A percentile compares a stretch with the other conserved stretches of the same genome.
Conservation (phyloP, 108 stramenopile genomes). For the Nannochloropsis gaditana region DNA sequence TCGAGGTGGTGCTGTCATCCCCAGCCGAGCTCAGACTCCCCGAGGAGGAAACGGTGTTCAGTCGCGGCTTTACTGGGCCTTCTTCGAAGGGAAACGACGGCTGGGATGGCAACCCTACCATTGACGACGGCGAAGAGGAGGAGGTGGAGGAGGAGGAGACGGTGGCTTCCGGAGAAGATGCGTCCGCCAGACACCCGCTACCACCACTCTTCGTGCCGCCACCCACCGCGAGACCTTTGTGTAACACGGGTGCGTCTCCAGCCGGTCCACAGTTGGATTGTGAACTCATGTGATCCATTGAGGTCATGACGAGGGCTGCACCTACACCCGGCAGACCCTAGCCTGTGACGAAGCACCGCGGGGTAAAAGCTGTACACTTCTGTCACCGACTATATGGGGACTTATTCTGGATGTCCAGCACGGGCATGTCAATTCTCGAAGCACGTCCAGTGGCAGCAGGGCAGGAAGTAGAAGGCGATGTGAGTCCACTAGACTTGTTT, state of each 20-base stretch:
- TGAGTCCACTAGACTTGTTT: no score
- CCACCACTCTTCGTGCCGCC: background rate
- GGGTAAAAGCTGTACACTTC: no score
- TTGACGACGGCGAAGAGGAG: background rate
- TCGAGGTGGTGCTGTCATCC: background rate
- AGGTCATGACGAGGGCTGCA: background rate
- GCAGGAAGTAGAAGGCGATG: no score
- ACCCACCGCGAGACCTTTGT: background rate
- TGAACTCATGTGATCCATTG: background rate
- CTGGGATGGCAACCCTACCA: background rate
- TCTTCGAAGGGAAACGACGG: background rate
- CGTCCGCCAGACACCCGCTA: background rate
- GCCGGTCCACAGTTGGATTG: constrained; percentile 9
- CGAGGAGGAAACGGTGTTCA: background rate
- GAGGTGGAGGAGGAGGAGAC: background rate
- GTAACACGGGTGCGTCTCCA: background rate
- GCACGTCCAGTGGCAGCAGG: no score
- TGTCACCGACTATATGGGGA: no score
- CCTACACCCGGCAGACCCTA: no score
- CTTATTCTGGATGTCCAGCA: no score
- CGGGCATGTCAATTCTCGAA: no score
- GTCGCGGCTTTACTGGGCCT: background rate
- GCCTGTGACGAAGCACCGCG: no score
- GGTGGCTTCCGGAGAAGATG: no score
- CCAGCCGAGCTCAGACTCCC: background rate